Evolutionary conservation across 2,329 filamentous ascomycete genomes (phyloP).

Genomic region (Beauveria scarabaeidicola): DNA sequence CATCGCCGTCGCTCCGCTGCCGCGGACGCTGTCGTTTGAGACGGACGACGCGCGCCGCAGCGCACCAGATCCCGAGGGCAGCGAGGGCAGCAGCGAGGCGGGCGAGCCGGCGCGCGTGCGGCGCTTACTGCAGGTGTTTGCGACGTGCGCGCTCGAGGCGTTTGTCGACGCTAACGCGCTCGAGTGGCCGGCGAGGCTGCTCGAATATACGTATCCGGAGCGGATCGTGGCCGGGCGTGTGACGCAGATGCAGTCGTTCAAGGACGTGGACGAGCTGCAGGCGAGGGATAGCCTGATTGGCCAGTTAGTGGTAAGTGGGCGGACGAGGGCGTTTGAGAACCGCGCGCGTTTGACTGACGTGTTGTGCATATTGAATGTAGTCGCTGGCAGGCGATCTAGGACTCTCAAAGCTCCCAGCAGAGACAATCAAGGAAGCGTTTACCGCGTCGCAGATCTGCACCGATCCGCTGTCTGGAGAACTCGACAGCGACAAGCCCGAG

Average conservation of each 20-base stretch:
- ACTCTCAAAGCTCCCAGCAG: slow-evolving; percentile 36
- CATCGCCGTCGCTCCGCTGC: slow-evolving; percentile 46
- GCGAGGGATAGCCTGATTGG: slow-evolving; percentile 60
- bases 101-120: slow-evolving; percentile 52
- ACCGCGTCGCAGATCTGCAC: slow-evolving; percentile 31
- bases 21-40: slow-evolving; percentile 47
- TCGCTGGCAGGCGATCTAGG: slow-evolving; percentile 57
- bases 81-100: slow-evolving; percentile 27
- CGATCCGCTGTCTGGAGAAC: slow-evolving; percentile 38
- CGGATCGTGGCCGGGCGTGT: slow-evolving; percentile 52
- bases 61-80: slow-evolving; percentile 54
- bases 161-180: slow-evolving; percentile 56
- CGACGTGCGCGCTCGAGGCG: slow-evolving; percentile 68
- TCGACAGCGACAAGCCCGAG: slow-evolving; percentile 37
- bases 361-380: slow-evolving; percentile 14
- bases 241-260: slow-evolving; percentile 56
- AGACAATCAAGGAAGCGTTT: slow-evolving; percentile 38
- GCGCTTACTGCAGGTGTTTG: slow-evolving; percentile 63
- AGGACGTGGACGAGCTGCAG: slow-evolving; percentile 52
- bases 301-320: slow-evolving; percentile 53
- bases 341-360: not conserved
- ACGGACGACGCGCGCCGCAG: slow-evolving; percentile 42
- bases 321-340: not conserved
- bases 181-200: slow-evolving; percentile 54
- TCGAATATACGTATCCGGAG: slow-evolving; percentile 60